Evolutionary conservation across 768 basidiomycete genomes (phyloP), one percentile per base, ranked within the genome.

Genomic region (Suillus subalutaceus): DNA sequence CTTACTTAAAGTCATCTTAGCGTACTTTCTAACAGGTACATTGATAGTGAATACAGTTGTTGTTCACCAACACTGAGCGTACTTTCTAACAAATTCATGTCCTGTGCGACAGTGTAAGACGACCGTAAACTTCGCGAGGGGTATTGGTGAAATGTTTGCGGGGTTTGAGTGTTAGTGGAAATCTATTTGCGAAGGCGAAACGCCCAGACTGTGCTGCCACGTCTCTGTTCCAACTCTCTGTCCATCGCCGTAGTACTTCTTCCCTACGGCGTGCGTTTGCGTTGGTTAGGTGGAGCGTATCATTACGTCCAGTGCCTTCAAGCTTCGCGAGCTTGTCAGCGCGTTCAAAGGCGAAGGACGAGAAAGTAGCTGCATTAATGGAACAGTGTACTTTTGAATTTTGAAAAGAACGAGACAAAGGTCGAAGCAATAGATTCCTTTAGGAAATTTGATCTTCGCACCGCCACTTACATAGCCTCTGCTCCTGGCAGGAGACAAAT

Each of bases 281-380:
- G 18, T 20, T n/a, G 18, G 44, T 46, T 4, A 7, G 9, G 8
- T 4, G 44, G 44, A 10, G 2, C 3, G 20, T 1, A 2, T 46
- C 44, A 10, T 46, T n/a, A 20, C 20, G 44, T 46, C 9, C 3
- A 10, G 8, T 46, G 20, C 20, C 44, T 46, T n/a, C 44, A 32
- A 32, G 4, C 7, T 44, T 44, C 0, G 20, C 18, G 8, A 44
- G 18, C 20, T 46, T 4, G 20, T 48, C 46, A 12, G 10, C n/a
- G 4, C 46, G 2, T 48, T 90, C 7, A 84, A 35, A 35, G 6
- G 35, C 35, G 35, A 35, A 35, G 35, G 35, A 35, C 35, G 35
- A 35, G 35, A 35, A 35, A 35, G 35, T 35, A 6, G 5, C 35
- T 35, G 35, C 35, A 35, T 35, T 35, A 35, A 6, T 35, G 35